phyloP scores from a whole-genome alignment of 768 basidiomycete species.

The Amanita rimosa region DNA sequence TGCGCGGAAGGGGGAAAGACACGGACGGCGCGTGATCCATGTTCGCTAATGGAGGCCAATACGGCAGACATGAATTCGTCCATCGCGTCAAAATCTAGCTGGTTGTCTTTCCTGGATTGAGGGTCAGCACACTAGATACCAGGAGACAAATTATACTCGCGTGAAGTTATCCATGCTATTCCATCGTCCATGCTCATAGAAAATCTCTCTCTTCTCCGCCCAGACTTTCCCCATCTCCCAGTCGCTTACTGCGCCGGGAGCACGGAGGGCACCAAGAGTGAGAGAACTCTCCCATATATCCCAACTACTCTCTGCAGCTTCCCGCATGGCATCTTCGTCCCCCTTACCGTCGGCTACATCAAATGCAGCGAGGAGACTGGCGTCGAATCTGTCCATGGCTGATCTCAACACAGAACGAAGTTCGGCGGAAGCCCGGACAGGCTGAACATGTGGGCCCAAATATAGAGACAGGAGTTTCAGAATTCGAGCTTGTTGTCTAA shows the following conservation, averaged over 20 bases:
- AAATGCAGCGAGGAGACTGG: slow-evolving; percentile 75
- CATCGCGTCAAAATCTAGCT: slow-evolving; percentile 88
- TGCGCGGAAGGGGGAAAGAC: slow-evolving; percentile 78
- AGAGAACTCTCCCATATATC: slow-evolving; percentile 50
- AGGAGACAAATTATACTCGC: slow-evolving; percentile 27
- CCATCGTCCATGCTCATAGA: slow-evolving; percentile 79
- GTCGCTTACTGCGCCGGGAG: slow-evolving; percentile 26
- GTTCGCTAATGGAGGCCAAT: slow-evolving; percentile 50
- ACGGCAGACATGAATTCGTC: slow-evolving; percentile 75
- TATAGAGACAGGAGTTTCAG: slow-evolving; percentile 68
- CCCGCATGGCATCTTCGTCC: slow-evolving; percentile 70
- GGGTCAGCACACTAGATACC: not conserved
- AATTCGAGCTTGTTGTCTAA: slow-evolving; percentile 50
- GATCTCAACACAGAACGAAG: slow-evolving; percentile 57
- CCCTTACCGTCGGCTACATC: slow-evolving; percentile 70
- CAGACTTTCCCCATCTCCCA: slow-evolving; percentile 95
- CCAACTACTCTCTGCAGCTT: slow-evolving; percentile 80
- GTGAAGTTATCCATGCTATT: slow-evolving; percentile 75
- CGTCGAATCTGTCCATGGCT: slow-evolving; percentile 84
- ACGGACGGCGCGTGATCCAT: slow-evolving; percentile 72
- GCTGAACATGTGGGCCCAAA: slow-evolving; percentile 60
- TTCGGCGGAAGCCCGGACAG: slow-evolving; percentile 55
- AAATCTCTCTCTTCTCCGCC: slow-evolving; percentile 91
- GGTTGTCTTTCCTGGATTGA: slow-evolving; percentile 32
- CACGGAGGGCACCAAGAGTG: not conserved